Evolutionary conservation across 176 grass and related monocot genomes (phyloP), one percentile per base, ranked within the genome.

Genomic region (Carex parvula): DNA sequence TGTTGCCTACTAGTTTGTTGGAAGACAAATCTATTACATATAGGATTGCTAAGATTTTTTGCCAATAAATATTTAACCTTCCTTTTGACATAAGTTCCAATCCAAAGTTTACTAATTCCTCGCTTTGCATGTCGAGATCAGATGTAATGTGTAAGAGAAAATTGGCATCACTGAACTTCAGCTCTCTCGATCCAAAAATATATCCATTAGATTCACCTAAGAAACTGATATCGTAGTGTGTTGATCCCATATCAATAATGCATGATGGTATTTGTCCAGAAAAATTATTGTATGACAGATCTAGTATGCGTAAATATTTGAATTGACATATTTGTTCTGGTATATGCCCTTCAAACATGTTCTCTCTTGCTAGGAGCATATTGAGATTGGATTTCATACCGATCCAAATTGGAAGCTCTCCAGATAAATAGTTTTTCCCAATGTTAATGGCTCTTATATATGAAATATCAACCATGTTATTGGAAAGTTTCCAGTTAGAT

Each of bases 191-290:
- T 35, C 33, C 33, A 35, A 35, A 35, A 35, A 35, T 3, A 35
- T 35, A 35, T 35, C 2, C 33, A 35, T 35, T 35, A 35, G 33
- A 3, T 35, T 35, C 33, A 35, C 33, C 33, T 0, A 35, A 3
- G 33, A 35, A 35, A 35, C 33, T 35, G 33, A 35, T 2, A 35
- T 35, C 33, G 33, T 35, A 35, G 33, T 35, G 33, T 35, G 33
- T 35, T 35, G 33, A 35, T 46, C 41, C 13, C n/a, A 91, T 73
- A 15, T 13, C 0, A n/a, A 48, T 84, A 30, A 91, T 62, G 56
- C 89, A 91, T 52, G 70, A 15, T 42, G 63, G 89, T 65, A 91
- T 21, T 26, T 57, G 57, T n/a, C 89, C 42, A 46, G 42, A 46
- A 46, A 46, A 7, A 46, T 46, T 46, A 46, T 26, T 57, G 57